Conservation (phyloP, 108 stramenopile genomes). For the Aurantiochytrium sp. region DNA sequence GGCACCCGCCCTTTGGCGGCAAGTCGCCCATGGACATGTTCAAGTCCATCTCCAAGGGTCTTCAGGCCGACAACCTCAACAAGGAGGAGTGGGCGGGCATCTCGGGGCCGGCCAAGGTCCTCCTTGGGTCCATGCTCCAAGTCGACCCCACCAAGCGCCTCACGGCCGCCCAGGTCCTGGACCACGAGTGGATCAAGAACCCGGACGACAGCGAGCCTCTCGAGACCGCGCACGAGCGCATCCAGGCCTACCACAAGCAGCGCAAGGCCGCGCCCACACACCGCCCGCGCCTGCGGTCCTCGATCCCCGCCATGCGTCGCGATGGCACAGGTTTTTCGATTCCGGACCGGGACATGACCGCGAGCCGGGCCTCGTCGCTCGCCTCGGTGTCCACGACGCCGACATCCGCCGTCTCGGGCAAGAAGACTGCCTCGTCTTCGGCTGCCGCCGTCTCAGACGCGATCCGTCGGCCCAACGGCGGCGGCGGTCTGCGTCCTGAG, state of each 20-base stretch:
- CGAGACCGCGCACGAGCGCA: neutral
- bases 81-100: neutral
- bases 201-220: neutral
- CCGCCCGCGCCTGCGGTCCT: neutral
- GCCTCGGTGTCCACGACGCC: neutral
- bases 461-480: neutral
- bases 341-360: neutral
- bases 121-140: neutral
- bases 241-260: neutral
- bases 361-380: neutral
- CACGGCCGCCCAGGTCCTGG: neutral
- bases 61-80: conserved; percentile 15
- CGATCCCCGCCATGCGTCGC: neutral
- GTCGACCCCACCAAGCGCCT: neutral
- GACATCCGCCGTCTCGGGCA: neutral
- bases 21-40: neutral
- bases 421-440: neutral
- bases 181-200: neutral
- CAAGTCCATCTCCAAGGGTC: neutral
- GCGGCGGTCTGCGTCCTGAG: neutral
- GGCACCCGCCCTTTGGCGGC: neutral
- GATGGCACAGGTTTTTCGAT: neutral
- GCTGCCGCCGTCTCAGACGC: neutral
- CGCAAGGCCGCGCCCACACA: neutral
- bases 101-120: neutral